A percentile compares a stretch with the other conserved stretches of the same genome.
These are phyloP conservation scores for Clavispora vitiphila DNA, from an alignment of 805 yeast species.

Conservation along the genomic window DNA sequence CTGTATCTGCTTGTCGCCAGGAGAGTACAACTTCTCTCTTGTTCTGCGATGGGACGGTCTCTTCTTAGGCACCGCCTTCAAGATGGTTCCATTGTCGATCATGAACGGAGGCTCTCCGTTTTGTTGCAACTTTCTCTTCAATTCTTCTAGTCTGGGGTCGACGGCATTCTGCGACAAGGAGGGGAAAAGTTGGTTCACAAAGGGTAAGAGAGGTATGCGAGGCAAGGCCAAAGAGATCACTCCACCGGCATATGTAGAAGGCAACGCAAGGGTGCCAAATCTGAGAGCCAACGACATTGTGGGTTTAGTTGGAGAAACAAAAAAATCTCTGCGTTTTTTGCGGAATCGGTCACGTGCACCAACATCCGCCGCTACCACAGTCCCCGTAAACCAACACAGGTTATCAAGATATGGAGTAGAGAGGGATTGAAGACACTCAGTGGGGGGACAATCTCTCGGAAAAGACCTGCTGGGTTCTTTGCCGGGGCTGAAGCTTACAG, in stretches of 20 bases:
- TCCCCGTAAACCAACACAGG: too few relatives aligned
- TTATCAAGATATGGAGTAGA: too few relatives aligned
- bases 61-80: constrained; percentile 91
- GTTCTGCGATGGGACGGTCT: constrained; percentile 83
- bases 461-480: too few relatives aligned
- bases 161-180: constrained; percentile 2
- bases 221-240: constrained; percentile 12
- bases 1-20: constrained; percentile 76
- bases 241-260: constrained; percentile 2
- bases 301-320: background rate
- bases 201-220: constrained; percentile 10
- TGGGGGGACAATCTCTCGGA: too few relatives aligned
- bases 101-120: constrained; percentile 34
- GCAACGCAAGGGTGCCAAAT: constrained; percentile 11
- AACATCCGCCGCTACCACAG: too few relatives aligned
- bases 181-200: constrained; percentile 12
- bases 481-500: too few relatives aligned
- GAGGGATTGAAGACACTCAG: too few relatives aligned
- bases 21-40: constrained; percentile 76
- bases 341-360: background rate
- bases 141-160: constrained; percentile 30
- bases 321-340: background rate
- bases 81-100: constrained; percentile 60
- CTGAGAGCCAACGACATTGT: constrained; percentile 24
- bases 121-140: constrained; percentile 36